Evolutionary conservation across 139 green algal genomes (phyloP).

Genomic region (Picochlorum sp.): DNA sequence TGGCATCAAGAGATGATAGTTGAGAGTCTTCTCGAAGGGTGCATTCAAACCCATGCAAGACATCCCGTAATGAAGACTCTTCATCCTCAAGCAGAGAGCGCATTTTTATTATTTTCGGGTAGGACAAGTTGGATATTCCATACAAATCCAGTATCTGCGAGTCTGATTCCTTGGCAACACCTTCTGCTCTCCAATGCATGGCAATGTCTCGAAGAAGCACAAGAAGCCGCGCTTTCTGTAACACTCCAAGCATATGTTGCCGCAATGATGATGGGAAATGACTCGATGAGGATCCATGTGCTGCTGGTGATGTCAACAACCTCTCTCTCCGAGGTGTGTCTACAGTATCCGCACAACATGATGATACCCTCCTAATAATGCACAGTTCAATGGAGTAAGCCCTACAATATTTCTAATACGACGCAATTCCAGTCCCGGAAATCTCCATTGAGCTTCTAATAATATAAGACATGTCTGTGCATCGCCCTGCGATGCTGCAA

Average conservation of each 20-base stretch:
- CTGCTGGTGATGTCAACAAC: not conserved
- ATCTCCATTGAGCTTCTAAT: slow-evolving; percentile 8
- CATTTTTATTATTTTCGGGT: not conserved
- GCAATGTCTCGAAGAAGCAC: slow-evolving; percentile 10
- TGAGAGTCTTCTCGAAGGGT: not conserved
- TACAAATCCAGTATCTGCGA: not conserved
- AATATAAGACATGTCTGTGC: slow-evolving; percentile 8
- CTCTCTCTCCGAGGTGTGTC: not conserved
- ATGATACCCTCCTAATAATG: slow-evolving; percentile 13
- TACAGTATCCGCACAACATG: not conserved
- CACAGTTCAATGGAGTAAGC: slow-evolving; percentile 21
- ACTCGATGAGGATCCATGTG: not conserved
- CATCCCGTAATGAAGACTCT: slow-evolving; percentile 3
- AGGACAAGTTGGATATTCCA: not conserved
- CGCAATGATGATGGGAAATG: slow-evolving; percentile 13
- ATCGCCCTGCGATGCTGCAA: slow-evolving; percentile 14
- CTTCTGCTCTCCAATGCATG: not conserved
- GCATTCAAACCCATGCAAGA: slow-evolving; percentile 11
- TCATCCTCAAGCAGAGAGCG: not conserved
- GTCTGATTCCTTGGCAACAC: slow-evolving; percentile 2
- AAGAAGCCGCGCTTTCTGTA: slow-evolving; percentile 5
- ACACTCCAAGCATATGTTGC: slow-evolving; percentile 7
- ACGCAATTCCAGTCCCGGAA: slow-evolving; percentile 10
- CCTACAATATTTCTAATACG: slow-evolving; percentile 13
- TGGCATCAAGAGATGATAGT: not conserved